Evolutionary conservation across 495 filamentous ascomycete genomes (phyloP).

Genomic region (Penicillium turbatum): DNA sequence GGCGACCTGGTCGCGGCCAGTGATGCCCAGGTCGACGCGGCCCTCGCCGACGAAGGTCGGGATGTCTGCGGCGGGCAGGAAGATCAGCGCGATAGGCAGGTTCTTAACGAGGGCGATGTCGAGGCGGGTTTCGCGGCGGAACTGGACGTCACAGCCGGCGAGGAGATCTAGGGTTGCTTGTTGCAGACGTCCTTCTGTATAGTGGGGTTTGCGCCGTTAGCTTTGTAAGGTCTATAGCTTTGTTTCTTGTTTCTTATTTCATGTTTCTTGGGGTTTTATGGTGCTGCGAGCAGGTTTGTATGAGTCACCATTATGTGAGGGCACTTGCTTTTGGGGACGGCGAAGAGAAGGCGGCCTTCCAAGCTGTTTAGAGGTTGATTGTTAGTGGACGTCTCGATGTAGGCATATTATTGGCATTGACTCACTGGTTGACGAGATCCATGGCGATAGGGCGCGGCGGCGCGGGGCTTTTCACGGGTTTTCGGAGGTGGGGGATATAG

Average conservation of each 20-base stretch:
- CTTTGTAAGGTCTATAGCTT: conserved; percentile 3
- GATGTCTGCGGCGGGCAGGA: conserved; percentile 95
- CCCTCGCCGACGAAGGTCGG: conserved; percentile 96
- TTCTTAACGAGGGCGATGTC: conserved; percentile 97
- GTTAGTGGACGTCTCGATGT: conserved; percentile 2
- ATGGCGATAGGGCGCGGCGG: conserved; percentile 40
- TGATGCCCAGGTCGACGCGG: conserved; percentile 89
- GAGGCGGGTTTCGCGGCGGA: conserved; percentile 84
- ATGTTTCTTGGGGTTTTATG: neutral
- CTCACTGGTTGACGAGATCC: conserved; percentile 85
- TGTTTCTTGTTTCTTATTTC: conserved; percentile 4
- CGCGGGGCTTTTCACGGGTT: conserved; percentile 27
- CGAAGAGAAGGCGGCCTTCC: conserved; percentile 90
- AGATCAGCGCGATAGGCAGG: conserved; percentile 89
- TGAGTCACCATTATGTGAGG: conserved; percentile 23
- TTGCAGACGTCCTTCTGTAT: conserved; percentile 86
- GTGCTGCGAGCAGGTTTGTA: neutral
- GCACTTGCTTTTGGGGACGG: conserved; percentile 89
- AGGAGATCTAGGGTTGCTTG: conserved; percentile 83
- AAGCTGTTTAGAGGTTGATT: conserved; percentile 39
- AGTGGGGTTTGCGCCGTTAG: conserved; percentile 13
- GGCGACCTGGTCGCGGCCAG: conserved; percentile 83
- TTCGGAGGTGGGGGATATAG: neutral
- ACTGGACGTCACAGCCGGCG: conserved; percentile 90
- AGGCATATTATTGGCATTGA: conserved; percentile 23